Conservation (phyloP, 176 grass and related monocot species). For the Hyparrhenia diplandra region DNA sequence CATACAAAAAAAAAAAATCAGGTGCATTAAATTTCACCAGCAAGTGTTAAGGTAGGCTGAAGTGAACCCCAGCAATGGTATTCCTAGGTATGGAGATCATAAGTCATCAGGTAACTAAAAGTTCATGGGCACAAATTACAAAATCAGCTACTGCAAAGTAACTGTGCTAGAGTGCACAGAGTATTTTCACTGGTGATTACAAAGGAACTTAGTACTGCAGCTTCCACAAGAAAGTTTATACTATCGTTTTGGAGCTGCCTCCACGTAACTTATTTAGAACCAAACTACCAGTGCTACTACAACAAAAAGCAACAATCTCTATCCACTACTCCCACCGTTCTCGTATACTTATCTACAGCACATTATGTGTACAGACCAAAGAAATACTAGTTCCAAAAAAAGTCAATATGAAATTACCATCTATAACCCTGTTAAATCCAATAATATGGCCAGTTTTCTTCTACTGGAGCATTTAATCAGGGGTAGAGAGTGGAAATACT, state of each 20-base stretch:
- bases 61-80: neutral
- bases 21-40: neutral
- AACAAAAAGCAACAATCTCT: neutral
- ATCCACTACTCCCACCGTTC: neutral
- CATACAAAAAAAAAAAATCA: no score
- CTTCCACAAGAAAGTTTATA: neutral
- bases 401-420: neutral
- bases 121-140: neutral
- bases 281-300: slow-evolving; percentile 2
- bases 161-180: neutral
- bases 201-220: neutral
- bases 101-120: slow-evolving; percentile 1
- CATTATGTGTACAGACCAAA: neutral
- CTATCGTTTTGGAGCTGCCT: neutral
- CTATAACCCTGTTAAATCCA: neutral
- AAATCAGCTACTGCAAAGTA: neutral
- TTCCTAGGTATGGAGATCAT: neutral
- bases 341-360: neutral
- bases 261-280: neutral
- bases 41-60: slow-evolving; percentile 12
- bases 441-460: neutral
- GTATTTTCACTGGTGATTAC: neutral
- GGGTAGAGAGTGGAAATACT: neutral
- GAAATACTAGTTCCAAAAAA: neutral
- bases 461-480: neutral